phyloP scores from a whole-genome alignment of 108 stramenopile species.

The Cyclotella cryptica region DNA sequence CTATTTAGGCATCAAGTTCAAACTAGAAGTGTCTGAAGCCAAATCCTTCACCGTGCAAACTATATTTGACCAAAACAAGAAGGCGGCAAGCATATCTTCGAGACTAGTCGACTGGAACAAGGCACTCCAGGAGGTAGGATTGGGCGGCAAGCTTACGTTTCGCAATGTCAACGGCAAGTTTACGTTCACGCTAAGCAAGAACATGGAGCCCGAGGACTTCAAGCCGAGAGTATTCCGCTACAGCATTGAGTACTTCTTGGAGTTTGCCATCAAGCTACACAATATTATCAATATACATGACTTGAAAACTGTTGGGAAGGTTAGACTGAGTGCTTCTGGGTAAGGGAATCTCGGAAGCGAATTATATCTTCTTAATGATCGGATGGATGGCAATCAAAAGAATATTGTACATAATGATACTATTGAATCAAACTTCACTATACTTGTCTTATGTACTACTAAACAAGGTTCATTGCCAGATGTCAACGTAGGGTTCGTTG shows the following conservation, averaged over 20 bases:
- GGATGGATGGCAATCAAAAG: no score
- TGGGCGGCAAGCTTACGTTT: slow-evolving; percentile 36
- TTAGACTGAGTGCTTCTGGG: slow-evolving; percentile 29
- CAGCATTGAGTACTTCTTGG: slow-evolving; percentile 47
- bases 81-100: slow-evolving; percentile 36
- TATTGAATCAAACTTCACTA: no score
- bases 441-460: no score
- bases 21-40: slow-evolving; percentile 38
- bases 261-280: slow-evolving; percentile 50
- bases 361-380: no score
- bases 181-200: slow-evolving; percentile 25
- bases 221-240: slow-evolving; percentile 30
- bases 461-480: no score
- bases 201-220: slow-evolving; percentile 33
- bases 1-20: slow-evolving; percentile 41
- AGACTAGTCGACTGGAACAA: slow-evolving; percentile 43
- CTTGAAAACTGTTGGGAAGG: slow-evolving; percentile 36
- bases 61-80: slow-evolving; percentile 37
- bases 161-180: slow-evolving; percentile 31
- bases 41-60: slow-evolving; percentile 28
- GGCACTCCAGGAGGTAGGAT: slow-evolving; percentile 32
- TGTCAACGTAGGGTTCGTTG: no score
- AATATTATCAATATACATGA: slow-evolving; percentile 42
- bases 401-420: no score
- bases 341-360: neutral